Evolutionary conservation across 2,329 filamentous ascomycete species (phyloP), one percentile per base, ranked within the genome.

Genomic region (Colletotrichum limetticola): DNA sequence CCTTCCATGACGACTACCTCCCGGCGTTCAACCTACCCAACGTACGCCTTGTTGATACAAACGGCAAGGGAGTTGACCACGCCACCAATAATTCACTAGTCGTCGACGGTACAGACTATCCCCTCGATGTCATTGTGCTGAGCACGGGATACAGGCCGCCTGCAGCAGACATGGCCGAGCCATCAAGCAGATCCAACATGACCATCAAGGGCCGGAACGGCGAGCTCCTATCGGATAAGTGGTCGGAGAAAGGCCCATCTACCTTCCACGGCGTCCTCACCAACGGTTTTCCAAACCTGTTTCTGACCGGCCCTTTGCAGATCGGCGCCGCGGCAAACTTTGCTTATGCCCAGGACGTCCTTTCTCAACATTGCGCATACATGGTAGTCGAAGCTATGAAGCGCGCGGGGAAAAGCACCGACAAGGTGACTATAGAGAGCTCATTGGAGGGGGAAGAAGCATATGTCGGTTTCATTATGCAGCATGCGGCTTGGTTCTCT

Each of bases 1-100:
- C 83, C 53, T 92, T 91, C 79, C 89, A 89, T 79, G 89, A 92
- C 76, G 84, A 86, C 5, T 92, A 91, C 76, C 84, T 92, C 0
- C 77, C 83, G 3, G 76, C 86, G 0, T 93, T 92, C 85, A 93
- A 93, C 79, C 78, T 77, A 35, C 79, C 84, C 0, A 87, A 91
- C 75, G 91, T 93, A 4, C 83, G 85, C 6, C 86, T 93, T 0
- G 82, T 93, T 19, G 89, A 93, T 77, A 92, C 90, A 0, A 80
- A 88, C 35, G 89, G 87, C 5, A 83, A 85, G 73, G 89, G 90
- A 7, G 79, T 90, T 3, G 82, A 86, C 4, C 73, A 79, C 3
- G 79, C 87, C 7, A 90, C 86, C 0, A 67, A 78, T n/a, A 77
- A 71, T 5, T 87, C 87, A 0, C 77, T 92, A 3, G 80, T 89